Evolutionary conservation across 208 protist species (phyloP).

Genomic region (Trypanosoma mega): DNA sequence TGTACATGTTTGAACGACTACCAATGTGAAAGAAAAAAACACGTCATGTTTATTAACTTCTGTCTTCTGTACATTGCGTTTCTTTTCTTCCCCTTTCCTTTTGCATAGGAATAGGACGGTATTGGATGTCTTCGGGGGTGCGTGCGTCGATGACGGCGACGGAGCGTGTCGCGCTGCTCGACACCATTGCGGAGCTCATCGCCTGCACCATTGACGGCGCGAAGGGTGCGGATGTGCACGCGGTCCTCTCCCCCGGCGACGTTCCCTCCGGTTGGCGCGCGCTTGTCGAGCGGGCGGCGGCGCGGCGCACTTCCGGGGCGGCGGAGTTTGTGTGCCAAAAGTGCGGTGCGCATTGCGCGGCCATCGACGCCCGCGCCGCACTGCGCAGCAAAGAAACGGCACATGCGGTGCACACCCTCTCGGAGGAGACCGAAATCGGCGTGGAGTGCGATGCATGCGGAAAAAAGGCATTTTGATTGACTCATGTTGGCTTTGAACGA

Average conservation of each 20-base stretch:
- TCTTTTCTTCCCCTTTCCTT: no score
- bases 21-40: no score
- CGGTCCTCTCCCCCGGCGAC: constrained; percentile 21
- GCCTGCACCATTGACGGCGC: constrained; percentile 52
- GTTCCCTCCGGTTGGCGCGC: constrained; percentile 33
- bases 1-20: no score
- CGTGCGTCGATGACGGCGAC: no score
- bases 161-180: constrained; percentile 17
- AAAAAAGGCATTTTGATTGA: no score
- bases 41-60: no score
- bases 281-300: constrained; percentile 27
- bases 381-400: constrained; percentile 28
- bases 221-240: constrained; percentile 37
- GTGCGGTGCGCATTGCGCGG: constrained; percentile 35
- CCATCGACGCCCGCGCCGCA: constrained; percentile 33
- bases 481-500: no score
- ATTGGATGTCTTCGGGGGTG: no score
- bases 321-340: constrained; percentile 44
- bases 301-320: constrained; percentile 5
- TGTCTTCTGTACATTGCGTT: no score
- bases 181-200: constrained; percentile 52
- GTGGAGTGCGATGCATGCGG: no score
- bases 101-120: no score
- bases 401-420: constrained; percentile 9
- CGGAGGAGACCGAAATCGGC: no score